Base-by-base conservation (phyloP, 305 asterid genomes). In the Solanum aculeatissimum region DNA sequence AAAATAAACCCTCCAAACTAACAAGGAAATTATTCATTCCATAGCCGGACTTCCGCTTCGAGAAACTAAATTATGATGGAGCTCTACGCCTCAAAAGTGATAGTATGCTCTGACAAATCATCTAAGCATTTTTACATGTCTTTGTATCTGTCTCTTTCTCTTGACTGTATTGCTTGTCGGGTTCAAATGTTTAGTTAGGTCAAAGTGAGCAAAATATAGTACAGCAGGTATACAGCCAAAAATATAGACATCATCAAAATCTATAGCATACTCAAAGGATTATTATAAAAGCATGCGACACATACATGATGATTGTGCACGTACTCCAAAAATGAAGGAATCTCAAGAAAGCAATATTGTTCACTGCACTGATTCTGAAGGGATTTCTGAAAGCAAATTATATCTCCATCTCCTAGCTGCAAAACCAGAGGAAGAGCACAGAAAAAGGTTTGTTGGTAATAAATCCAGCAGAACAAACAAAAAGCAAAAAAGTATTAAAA, bases 321-420 rank as follows among this genome's bases (percentile, higher is more conserved):
- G 83, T 89, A 89, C 68, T 86, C 91, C 85, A 89, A 77, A 89
- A 81, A 90, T 69, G 91, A 90, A 68, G 91, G 89, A 65, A 90
- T 89, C 13, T 90, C 88, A 32, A 91, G 91, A 74, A 84, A 87
- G 21, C 93, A 89, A 38, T 80, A 85, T 43, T 83, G 88, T 80
- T 63, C 70, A 27, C 19, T 23, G 18, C 38, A 23, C 72, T 85
- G 87, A 35, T 85, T 75, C 45, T 42, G 87, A 78, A 80, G 88
- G 14, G 69, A 62, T 51, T 89, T 90, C 80, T 89, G 93, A 74
- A 87, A 87, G 90, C 93, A 90, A 63, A 63, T 27, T 13, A 63
- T 27, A 27, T 63, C 93, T 35, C 93, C 93, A 51, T 90, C 90
- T 89, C 83, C 93, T 84, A 90, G 86, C 91, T 90, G 84, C 69